Evolutionary conservation across 495 filamentous ascomycete genomes (phyloP).

Genomic region (Pyronema omphalodes): DNA sequence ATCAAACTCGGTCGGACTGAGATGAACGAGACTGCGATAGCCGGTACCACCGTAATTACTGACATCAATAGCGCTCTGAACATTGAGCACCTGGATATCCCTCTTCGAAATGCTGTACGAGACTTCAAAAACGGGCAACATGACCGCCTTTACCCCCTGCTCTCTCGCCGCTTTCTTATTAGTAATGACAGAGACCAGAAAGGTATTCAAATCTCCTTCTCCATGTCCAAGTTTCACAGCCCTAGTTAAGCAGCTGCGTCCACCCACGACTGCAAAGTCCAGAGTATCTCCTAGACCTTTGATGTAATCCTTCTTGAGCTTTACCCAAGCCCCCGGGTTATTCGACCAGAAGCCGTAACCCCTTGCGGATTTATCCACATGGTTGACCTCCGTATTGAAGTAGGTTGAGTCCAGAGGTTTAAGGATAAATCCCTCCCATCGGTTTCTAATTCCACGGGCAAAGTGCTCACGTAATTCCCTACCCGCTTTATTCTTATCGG

Average conservation of each 20-base stretch:
- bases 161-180: conserved; percentile 48
- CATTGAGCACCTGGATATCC: conserved; percentile 36
- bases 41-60: not conserved
- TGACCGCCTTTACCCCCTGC: conserved; percentile 36
- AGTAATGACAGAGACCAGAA: conserved; percentile 55
- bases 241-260: conserved; percentile 35
- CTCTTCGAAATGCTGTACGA: conserved; percentile 32
- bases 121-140: conserved; percentile 44
- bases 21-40: too few relatives aligned
- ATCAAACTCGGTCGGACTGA: too few relatives aligned
- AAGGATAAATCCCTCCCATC: conserved; percentile 59
- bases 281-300: conserved; percentile 57
- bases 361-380: not conserved
- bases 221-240: not conserved
- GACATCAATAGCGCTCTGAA: conserved; percentile 16
- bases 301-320: conserved; percentile 87
- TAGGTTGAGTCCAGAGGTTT: conserved; percentile 67
- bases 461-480: conserved; percentile 40
- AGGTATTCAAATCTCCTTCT: conserved; percentile 46
- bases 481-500: conserved; percentile 25
- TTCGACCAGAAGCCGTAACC: conserved; percentile 14
- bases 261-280: conserved; percentile 64
- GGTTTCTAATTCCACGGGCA: conserved; percentile 40
- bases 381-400: conserved; percentile 33
- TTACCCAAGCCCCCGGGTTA: conserved; percentile 41